A percentile compares a stretch with the other conserved stretches of the same genome.
Evolutionary conservation across 208 protist species (phyloP).

Genomic region (Tritrichomonas foetus): DNA sequence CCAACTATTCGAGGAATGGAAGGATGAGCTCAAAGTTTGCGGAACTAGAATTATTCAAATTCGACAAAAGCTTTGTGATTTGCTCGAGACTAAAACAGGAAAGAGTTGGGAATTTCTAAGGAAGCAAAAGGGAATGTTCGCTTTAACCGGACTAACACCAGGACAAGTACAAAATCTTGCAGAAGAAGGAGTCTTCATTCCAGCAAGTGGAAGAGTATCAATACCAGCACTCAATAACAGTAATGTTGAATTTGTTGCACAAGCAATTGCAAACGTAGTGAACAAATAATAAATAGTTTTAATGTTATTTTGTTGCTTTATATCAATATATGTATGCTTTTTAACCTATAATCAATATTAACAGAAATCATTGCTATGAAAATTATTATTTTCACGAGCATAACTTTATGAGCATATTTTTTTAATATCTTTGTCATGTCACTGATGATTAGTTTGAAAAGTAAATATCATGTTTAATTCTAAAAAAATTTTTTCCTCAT

Average conservation of each 20-base stretch:
- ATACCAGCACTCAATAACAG: background rate
- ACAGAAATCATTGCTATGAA: no score
- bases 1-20: background rate
- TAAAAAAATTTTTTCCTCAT: no score
- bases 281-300: background rate
- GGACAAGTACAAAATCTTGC: background rate
- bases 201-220: background rate
- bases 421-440: no score
- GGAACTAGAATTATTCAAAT: background rate
- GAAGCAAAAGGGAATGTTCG: conserved; percentile 39
- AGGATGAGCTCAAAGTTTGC: background rate
- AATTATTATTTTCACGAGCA: no score
- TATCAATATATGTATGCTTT: no score
- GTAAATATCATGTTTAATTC: no score
- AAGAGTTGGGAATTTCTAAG: background rate
- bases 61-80: background rate
- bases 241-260: conserved; percentile 33
- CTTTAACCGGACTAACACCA: background rate
- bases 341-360: no score
- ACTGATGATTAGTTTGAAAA: no score
- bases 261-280: conserved; percentile 34
- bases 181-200: background rate
- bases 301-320: no score
- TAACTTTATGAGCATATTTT: no score
- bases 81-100: background rate